phyloP scores from a whole-genome alignment of 202 grass and related monocot species.

The Hordeum pubiflorum region DNA sequence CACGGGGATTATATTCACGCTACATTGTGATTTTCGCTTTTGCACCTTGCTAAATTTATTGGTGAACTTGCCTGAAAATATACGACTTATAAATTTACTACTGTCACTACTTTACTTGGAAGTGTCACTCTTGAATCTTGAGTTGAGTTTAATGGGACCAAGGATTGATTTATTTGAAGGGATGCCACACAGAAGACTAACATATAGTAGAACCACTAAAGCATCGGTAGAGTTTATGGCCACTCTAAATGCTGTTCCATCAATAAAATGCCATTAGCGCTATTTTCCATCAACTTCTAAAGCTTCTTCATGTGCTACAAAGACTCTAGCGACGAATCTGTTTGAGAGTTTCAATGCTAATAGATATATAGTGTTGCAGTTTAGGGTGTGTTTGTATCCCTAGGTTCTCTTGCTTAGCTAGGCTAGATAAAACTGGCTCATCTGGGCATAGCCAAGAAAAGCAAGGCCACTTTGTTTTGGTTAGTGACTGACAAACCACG shows the following conservation, averaged over 20 bases:
- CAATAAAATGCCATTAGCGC: neutral
- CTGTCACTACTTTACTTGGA: neutral
- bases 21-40: neutral
- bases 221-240: neutral
- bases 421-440: neutral
- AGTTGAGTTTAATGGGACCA: neutral
- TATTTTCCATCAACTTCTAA: neutral
- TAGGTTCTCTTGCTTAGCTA: neutral
- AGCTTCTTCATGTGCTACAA: neutral
- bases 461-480: neutral
- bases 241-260: neutral
- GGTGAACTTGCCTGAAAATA: neutral
- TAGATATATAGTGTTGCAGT: neutral
- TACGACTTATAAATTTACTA: neutral
- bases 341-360: neutral
- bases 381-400: neutral
- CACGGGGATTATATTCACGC: neutral
- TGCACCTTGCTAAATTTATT: neutral
- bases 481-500: neutral
- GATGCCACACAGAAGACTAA: neutral
- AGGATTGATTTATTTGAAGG: neutral
- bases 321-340: neutral
- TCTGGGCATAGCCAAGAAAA: slow-evolving; percentile 7
- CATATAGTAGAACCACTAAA: neutral
- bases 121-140: neutral